These are phyloP conservation scores for Fusarium citri DNA, from an alignment of 2,329 filamentous ascomycete species.

Conservation along the genomic window DNA sequence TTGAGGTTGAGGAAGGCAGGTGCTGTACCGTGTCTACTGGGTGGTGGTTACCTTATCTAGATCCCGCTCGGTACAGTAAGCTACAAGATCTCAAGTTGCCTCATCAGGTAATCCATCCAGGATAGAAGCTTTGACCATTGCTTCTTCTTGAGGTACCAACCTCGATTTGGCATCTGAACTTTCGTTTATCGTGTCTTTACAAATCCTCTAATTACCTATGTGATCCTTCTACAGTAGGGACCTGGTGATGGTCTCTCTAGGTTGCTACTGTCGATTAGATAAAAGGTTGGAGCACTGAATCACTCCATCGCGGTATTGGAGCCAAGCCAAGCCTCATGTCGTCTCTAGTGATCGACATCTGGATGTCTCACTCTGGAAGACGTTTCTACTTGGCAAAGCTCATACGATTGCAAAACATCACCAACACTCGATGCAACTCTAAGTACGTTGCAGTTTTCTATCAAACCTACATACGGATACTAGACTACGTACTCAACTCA, in stretches of 20 bases:
- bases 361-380: neutral
- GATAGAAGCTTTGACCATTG: constrained; percentile 30
- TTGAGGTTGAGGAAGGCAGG: neutral
- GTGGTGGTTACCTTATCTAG: constrained; percentile 22
- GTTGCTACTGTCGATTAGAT: neutral
- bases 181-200: neutral
- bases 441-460: constrained; percentile 14
- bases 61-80: constrained; percentile 35
- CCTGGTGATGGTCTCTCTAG: neutral
- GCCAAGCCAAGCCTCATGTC: neutral
- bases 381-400: constrained; percentile 1
- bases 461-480: constrained; percentile 1
- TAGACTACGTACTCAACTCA: neutral
- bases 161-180: constrained; percentile 17
- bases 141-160: constrained; percentile 12
- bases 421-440: constrained; percentile 17
- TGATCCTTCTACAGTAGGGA: neutral
- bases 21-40: neutral
- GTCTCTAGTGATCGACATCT: constrained; percentile 1
- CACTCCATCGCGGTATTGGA: neutral
- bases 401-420: constrained; percentile 15
- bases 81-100: constrained; percentile 37
- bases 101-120: constrained; percentile 29
- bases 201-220: neutral
- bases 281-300: neutral